Percentiles rank a stretch among this genome's conserved stretches.
These are phyloP conservation scores for Irpex rosettiformis DNA, from an alignment of 1,284 basidiomycete species.

Conservation along the genomic window DNA sequence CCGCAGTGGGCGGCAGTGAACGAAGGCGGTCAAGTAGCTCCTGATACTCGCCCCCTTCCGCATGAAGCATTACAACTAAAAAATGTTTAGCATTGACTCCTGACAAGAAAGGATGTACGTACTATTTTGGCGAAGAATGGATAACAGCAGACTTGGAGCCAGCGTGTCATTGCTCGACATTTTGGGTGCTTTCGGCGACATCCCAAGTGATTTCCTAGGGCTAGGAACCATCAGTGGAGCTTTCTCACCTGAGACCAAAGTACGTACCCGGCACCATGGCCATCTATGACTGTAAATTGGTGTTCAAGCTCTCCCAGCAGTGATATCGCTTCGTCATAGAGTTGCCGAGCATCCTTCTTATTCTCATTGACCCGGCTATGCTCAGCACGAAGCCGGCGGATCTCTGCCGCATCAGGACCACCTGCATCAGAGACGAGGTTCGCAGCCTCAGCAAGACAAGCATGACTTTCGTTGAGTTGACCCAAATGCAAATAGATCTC, in stretches of 20 bases:
- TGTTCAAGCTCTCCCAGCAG: conserved; percentile 59
- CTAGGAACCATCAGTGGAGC: conserved; percentile 24
- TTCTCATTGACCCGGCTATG: conserved; percentile 48
- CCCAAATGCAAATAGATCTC: conserved; percentile 69
- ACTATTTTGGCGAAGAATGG: conserved; percentile 76
- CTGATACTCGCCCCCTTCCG: conserved; percentile 57
- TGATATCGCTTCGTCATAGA: conserved; percentile 50
- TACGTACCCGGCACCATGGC: conserved; percentile 36
- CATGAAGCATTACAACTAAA: conserved; percentile 72
- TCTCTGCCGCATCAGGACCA: conserved; percentile 59
- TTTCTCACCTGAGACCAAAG: conserved; percentile 3
- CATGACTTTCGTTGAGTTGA: conserved; percentile 49
- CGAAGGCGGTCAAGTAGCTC: conserved; percentile 56
- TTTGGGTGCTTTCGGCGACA: conserved; percentile 27
- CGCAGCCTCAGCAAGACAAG: conserved; percentile 50
- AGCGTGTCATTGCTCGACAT: conserved; percentile 43
- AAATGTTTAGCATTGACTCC: conserved; percentile 8
- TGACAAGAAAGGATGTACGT: conserved; percentile 24
- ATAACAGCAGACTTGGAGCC: conserved; percentile 64
- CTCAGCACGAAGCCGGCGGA: conserved; percentile 60
- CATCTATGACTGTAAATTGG: conserved; percentile 52
- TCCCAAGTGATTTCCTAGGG: conserved; percentile 39
- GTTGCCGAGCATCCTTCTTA: conserved; percentile 42
- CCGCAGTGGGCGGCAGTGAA: conserved; percentile 51
- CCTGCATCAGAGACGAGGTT: conserved; percentile 40